These are phyloP conservation scores for Trifolium pratense DNA, from an alignment of 306 rosid species.

Conservation along the genomic window DNA sequence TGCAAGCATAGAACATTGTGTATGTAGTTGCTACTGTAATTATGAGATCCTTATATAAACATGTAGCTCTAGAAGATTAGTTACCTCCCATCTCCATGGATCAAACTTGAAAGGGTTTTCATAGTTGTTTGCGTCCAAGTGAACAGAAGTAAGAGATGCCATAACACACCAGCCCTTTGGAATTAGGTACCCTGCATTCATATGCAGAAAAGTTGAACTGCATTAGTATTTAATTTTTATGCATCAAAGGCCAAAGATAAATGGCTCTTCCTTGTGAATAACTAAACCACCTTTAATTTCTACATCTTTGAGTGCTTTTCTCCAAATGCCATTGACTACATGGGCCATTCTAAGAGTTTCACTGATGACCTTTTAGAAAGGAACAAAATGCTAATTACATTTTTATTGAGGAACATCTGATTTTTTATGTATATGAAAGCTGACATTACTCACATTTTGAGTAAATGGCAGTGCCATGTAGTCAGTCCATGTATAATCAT, in stretches of 20 bases:
- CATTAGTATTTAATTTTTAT: conserved; percentile 13
- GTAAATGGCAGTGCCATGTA: conserved; percentile 86
- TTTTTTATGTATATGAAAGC: conserved; percentile 6
- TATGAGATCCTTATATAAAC: background rate
- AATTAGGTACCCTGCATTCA: conserved; percentile 66
- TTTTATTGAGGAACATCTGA: background rate
- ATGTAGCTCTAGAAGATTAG: background rate
- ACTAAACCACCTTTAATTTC: conserved; percentile 70
- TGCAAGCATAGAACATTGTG: conserved; percentile 17
- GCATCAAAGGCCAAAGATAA: background rate
- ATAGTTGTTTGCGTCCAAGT: conserved; percentile 67
- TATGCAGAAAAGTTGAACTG: conserved; percentile 2
- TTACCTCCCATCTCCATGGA: conserved; percentile 98
- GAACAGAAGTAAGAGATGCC: conserved; percentile 88
- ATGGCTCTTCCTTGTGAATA: background rate
- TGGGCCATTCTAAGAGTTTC: conserved; percentile 95
- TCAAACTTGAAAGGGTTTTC: conserved; percentile 69
- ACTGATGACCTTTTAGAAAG: conserved; percentile 68
- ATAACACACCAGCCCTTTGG: conserved; percentile 66
- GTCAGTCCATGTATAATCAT: conserved; percentile 73
- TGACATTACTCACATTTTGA: conserved; percentile 68
- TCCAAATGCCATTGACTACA: conserved; percentile 91
- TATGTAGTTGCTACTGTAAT: background rate
- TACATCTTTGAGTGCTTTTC: conserved; percentile 78
- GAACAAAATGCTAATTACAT: background rate